Percentiles rank a stretch among this genome's conserved stretches.
Evolutionary conservation across 179 eudicot species (phyloP).

Genomic region (Actinidia arguta): DNA sequence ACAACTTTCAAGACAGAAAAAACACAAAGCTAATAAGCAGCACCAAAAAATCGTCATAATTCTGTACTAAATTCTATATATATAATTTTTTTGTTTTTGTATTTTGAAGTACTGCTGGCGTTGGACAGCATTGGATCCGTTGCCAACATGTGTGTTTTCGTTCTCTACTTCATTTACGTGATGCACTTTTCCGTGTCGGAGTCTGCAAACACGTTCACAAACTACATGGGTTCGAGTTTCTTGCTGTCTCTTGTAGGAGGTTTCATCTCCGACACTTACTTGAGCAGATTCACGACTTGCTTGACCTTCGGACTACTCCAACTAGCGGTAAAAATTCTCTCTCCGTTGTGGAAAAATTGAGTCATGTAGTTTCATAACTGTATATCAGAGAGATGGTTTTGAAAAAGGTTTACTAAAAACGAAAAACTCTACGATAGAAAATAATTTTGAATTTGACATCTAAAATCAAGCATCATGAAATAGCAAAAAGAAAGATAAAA

Average conservation of each 20-base stretch:
- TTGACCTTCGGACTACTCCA: constrained; percentile 26
- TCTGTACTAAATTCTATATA: too few relatives aligned
- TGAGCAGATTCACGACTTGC: constrained; percentile 36
- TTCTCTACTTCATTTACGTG: constrained; percentile 34
- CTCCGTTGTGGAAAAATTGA: too few relatives aligned
- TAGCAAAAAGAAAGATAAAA: too few relatives aligned
- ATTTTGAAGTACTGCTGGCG: not conserved
- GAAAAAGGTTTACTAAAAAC: too few relatives aligned
- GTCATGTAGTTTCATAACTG: too few relatives aligned
- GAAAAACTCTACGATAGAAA: not conserved
- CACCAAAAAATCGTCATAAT: too few relatives aligned
- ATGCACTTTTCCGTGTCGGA: constrained; percentile 28
- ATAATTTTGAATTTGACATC: not conserved
- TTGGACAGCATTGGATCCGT: constrained; percentile 47
- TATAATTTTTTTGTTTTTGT: too few relatives aligned
- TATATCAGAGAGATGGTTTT: too few relatives aligned
- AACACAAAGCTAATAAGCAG: too few relatives aligned
- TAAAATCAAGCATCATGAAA: too few relatives aligned
- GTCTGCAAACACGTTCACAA: constrained; percentile 45
- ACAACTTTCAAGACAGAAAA: too few relatives aligned
- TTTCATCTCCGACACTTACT: constrained; percentile 48
- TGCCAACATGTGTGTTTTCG: constrained; percentile 37
- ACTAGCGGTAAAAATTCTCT: constrained; percentile 26
- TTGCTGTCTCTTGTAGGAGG: constrained; percentile 45
- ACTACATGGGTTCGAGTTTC: constrained; percentile 41